A percentile compares a stretch with the other conserved stretches of the same genome.
phyloP scores from a whole-genome alignment of 108 stramenopile species.

The Skeletonema costatum region DNA sequence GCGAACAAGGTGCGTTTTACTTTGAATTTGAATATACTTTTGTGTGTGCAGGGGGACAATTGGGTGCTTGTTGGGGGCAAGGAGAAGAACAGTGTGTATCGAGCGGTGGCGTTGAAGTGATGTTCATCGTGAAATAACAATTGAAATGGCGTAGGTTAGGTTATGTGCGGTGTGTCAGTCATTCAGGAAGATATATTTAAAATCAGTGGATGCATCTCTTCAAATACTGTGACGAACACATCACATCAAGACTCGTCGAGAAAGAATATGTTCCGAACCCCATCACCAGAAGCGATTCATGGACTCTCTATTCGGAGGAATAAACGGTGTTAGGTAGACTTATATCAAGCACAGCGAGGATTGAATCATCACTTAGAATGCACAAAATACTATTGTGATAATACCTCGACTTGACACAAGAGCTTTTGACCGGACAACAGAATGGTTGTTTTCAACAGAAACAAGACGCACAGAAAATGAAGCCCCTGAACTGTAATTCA shows the following conservation, averaged over 20 bases:
- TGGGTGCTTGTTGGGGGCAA: neutral
- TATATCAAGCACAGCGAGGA: too few species aligned
- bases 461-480: neutral
- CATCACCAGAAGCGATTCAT: neutral
- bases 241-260: too few species aligned
- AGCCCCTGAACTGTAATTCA: neutral
- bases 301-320: neutral
- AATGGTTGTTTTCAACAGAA: neutral
- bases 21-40: conserved; percentile 24
- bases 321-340: too few species aligned
- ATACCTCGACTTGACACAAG: too few species aligned
- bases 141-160: too few species aligned
- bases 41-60: neutral
- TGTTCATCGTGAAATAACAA: neutral
- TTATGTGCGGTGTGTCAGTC: neutral
- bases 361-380: too few species aligned
- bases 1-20: conserved; percentile 32
- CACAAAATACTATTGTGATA: too few species aligned
- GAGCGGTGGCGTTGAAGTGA: neutral
- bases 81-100: neutral
- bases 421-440: neutral
- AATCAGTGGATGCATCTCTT: neutral
- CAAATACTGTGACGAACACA: too few species aligned
- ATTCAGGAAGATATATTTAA: neutral
- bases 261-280: neutral